Base-by-base conservation (phyloP, 208 protist species). In the Leishmania braziliensis region DNA sequence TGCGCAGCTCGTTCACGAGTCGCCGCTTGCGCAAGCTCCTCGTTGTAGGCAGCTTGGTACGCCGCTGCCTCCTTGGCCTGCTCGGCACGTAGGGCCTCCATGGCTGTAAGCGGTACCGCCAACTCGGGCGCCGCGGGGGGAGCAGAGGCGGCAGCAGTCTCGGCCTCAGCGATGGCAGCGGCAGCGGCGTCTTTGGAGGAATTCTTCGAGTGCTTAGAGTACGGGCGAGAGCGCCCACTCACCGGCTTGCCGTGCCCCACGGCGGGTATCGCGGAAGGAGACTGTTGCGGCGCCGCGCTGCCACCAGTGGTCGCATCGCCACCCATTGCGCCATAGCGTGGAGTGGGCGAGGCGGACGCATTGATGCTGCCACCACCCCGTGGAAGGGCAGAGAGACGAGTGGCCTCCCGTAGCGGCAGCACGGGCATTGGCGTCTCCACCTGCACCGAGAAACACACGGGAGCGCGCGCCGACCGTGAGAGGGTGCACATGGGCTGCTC, bases 401-500 rank as follows among this genome's bases (percentile, higher is more conserved):
- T 69, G 1, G 89, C 87, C 56, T 85, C 82, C 3, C 80, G 54
- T 63, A 95, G 82, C 48, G 87, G 83, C 58, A 79, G 84, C 53
- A 91, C 80, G 62, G 84, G 51, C 69, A 90, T 82, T 4, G 93
- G 91, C 50, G 81, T 60, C 71, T 96, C 93, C 20, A 91, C 62
- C 58, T 78, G 74, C 62, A 88, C 78, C n/a, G 78, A 66, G 39
- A 86, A 86, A 33, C 60, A 73, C 29, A 74, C 82, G 18, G 82
- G 77, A n/a, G 53, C 54, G 33, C 48, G 43, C 20, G 78, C 78
- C 36, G 78, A 74, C 62, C 73, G 62, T 10, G 76, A 51, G 26
- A 78, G 62, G 53, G 69, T 76, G 71, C 33, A 29, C 43, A 36
- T 58, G 1, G 79, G 82, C 78, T 56, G 79, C 36, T 71, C 9